Base-by-base conservation (phyloP, 441 rosid species). In the Breynia disticha region DNA sequence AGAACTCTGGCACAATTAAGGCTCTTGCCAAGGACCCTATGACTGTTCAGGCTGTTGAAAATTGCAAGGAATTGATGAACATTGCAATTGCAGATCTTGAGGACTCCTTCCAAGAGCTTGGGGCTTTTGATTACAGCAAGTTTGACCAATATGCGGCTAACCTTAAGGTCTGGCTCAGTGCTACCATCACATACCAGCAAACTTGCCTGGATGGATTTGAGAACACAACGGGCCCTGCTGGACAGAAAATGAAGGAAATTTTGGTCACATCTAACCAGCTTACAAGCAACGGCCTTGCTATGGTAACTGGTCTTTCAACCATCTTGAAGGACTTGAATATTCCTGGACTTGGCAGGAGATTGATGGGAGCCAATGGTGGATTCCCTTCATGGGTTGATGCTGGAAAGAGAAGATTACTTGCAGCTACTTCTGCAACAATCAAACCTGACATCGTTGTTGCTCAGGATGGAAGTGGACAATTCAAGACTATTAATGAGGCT, bases 81-180 rank as follows among this genome's bases (percentile, higher is more conserved):
- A 72, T 65, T n/a, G 81, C 94, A n/a, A 71, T 84, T n/a, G 73
- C 65, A 2, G 95, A 81, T 49, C 72, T 90, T 24, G 63, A 67
- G 17, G 67, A 48, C 16, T 81, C 95, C 16, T 60, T 78, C 18
- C 37, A 66, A 11, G 55, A 67, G 6, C 39, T 87, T 32, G 72
- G 72, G 6, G 63, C 50, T 0, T 78, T 78, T 15, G 82, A 83
- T 2, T 11, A 68, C 0, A 55, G 55, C 54, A 69, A 57, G 50
- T 7, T 72, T 0, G 76, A 73, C 11, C 45, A 55, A 42, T 84
- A 64, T 55, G 49, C 76, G 4, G 77, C 76, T 20, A 75, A 84
- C 59, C 76, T 90, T 48, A 69, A 72, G 52, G 64, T 79, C 50
- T 87, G 91, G 96, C 79, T 87, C 7, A 86, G 91, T 39, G 96